Evolutionary conservation across 2,329 filamentous ascomycete species (phyloP).

Genomic region (Fusarium coffeatum): DNA sequence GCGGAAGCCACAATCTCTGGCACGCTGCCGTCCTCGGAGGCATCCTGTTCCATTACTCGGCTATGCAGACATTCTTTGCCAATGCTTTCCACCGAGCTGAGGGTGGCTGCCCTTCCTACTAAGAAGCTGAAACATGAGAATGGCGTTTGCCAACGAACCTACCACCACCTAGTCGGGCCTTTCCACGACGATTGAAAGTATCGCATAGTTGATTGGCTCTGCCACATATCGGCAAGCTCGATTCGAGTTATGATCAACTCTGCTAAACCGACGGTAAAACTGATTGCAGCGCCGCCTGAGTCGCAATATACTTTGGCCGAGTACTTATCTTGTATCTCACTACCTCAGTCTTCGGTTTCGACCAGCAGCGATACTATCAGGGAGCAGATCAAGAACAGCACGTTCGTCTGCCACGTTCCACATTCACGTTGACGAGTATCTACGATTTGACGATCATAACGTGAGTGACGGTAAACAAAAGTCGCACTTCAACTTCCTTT

Average conservation of each 20-base stretch:
- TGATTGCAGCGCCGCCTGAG: neutral
- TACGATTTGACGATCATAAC: conserved; percentile 3
- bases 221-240: neutral
- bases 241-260: neutral
- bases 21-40: conserved; percentile 93
- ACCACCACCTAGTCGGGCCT: neutral
- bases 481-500: neutral
- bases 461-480: conserved; percentile 3
- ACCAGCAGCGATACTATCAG: neutral
- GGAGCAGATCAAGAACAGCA: neutral
- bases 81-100: conserved; percentile 77
- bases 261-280: neutral
- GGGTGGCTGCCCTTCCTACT: conserved; percentile 67
- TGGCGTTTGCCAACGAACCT: neutral
- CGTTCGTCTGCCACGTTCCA: neutral
- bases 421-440: neutral
- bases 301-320: neutral
- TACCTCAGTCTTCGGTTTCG: neutral
- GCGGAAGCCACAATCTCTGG: conserved; percentile 97
- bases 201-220: neutral
- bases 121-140: conserved; percentile 25
- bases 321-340: neutral
- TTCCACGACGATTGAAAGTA: neutral
- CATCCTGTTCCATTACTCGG: conserved; percentile 95
- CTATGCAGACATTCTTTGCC: conserved; percentile 95